Conservation (phyloP, 805 yeast species). For the Starmerella powellii region DNA sequence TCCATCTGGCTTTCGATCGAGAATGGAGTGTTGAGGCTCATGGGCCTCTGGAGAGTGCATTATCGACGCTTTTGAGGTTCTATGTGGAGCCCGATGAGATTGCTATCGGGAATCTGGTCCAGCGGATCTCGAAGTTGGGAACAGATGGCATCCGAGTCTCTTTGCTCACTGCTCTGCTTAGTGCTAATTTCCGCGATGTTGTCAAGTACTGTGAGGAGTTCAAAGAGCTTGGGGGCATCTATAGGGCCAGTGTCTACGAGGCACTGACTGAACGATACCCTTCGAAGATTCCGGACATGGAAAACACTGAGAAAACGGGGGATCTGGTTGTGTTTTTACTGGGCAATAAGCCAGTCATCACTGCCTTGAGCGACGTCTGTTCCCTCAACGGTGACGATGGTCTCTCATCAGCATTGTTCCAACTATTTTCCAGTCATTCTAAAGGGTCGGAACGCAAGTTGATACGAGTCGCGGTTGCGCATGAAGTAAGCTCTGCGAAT, state of each 20-base stretch:
- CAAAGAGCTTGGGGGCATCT: background rate
- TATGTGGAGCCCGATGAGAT: background rate
- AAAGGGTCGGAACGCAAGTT: slow-evolving; percentile 1
- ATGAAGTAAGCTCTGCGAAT: background rate
- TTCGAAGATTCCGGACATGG: background rate
- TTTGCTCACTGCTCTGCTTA: background rate
- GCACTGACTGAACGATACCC: background rate
- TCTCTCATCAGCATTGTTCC: background rate
- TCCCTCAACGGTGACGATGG: slow-evolving; percentile 3
- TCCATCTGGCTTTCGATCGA: background rate
- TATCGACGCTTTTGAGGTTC: background rate
- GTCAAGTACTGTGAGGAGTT: background rate
- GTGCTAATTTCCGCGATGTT: background rate
- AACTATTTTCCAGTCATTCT: slow-evolving; percentile 3
- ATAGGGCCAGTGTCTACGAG: slow-evolving; percentile 4
- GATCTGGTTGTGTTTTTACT: slow-evolving; percentile 6
- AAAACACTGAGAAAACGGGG: background rate
- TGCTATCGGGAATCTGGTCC: background rate
- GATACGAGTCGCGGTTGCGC: slow-evolving; percentile 1
- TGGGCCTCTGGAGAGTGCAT: background rate
- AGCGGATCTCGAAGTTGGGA: background rate
- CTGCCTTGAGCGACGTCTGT: slow-evolving; percentile 9
- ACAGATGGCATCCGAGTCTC: background rate
- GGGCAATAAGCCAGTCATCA: slow-evolving; percentile 2
- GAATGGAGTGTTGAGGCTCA: background rate